Evolutionary conservation across 768 basidiomycete species (phyloP).

Genomic region (Kwoniella sp.): DNA sequence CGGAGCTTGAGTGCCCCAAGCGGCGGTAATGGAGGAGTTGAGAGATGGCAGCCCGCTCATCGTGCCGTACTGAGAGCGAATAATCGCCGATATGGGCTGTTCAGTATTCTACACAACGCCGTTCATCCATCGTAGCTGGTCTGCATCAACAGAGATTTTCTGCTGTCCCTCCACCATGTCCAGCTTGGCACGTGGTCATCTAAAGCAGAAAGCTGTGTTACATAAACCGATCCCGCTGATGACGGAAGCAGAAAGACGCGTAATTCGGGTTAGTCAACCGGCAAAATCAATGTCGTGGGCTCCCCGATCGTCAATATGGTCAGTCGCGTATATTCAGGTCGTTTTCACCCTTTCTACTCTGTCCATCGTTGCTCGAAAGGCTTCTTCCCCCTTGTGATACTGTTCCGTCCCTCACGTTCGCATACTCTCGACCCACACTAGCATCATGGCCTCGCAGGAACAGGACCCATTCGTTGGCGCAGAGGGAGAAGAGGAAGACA

Average conservation of each 20-base stretch:
- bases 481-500: slow-evolving; percentile 56
- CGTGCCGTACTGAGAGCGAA: too few species aligned
- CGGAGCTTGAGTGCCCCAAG: slow-evolving; percentile 19
- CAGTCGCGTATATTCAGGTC: slow-evolving; percentile 11
- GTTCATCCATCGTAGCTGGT: too few species aligned
- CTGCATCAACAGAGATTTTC: too few species aligned
- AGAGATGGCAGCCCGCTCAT: slow-evolving; percentile 32
- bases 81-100: too few species aligned
- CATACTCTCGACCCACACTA: not conserved
- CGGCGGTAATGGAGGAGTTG: slow-evolving; percentile 41
- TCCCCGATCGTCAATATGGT: too few species aligned
- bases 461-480: slow-evolving; percentile 34
- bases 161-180: not conserved
- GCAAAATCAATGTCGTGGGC: slow-evolving; percentile 8
- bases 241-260: slow-evolving; percentile 12
- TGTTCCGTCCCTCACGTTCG: not conserved
- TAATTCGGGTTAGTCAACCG: slow-evolving; percentile 10
- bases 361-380: not conserved
- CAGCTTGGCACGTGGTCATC: not conserved
- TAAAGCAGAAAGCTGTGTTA: slow-evolving; percentile 2
- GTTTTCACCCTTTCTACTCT: not conserved
- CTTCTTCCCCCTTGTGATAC: not conserved
- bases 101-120: too few species aligned
- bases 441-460: slow-evolving; percentile 30
- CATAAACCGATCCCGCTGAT: too few species aligned